Percentiles rank a stretch among this genome's conserved stretches.
These are phyloP conservation scores for Allium sativum DNA, from an alignment of 106 monocot genomes.

Conservation along the genomic window DNA sequence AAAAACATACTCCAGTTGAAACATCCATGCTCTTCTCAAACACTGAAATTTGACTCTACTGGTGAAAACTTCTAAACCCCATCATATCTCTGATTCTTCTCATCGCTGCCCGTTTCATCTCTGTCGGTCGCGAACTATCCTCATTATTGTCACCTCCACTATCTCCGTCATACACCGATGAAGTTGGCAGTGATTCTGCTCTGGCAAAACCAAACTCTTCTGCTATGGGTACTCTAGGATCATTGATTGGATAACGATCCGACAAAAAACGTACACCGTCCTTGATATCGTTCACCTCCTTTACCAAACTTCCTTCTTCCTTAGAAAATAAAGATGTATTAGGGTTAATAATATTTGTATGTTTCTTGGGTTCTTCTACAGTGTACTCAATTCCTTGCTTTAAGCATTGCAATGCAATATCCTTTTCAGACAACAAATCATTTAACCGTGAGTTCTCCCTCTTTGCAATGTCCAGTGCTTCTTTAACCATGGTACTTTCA, in stretches of 20 bases:
- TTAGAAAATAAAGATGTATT: slow-evolving; percentile 17
- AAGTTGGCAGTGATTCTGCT: slow-evolving; percentile 15
- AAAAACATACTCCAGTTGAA: no score
- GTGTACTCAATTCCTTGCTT: slow-evolving; percentile 53
- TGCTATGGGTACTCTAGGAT: neutral
- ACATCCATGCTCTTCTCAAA: no score
- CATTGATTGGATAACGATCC: neutral
- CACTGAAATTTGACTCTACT: neutral
- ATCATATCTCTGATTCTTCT: slow-evolving; percentile 40
- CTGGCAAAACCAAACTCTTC: slow-evolving; percentile 9
- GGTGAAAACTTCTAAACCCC: slow-evolving; percentile 35
- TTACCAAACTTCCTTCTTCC: neutral
- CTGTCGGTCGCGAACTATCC: neutral
- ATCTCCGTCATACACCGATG: neutral
- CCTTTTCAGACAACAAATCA: slow-evolving; percentile 39
- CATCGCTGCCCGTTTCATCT: slow-evolving; percentile 36
- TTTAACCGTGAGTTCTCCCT: slow-evolving; percentile 55
- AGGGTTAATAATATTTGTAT: slow-evolving; percentile 12
- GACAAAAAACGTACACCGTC: no score
- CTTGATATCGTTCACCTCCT: neutral
- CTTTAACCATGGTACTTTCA: slow-evolving; percentile 58
- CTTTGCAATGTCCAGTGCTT: slow-evolving; percentile 58
- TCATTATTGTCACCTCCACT: no score
- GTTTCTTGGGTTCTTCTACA: slow-evolving; percentile 40
- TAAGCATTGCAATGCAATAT: slow-evolving; percentile 25